Conservation (phyloP, 2,329 filamentous ascomycete genomes). For the Didymella sp. region DNA sequence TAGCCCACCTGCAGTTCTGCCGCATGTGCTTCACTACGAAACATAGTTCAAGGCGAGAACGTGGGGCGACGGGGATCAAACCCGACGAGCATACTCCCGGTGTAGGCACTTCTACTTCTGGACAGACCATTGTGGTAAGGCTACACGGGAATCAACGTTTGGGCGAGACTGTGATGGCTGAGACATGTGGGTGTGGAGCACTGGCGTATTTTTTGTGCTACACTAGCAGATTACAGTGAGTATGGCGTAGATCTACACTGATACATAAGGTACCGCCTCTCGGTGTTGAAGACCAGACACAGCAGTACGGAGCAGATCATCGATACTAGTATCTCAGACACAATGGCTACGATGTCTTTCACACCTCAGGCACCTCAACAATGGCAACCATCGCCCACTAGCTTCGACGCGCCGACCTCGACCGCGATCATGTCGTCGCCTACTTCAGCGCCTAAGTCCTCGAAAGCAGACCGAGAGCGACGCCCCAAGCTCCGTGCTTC, state of each 20-base stretch:
- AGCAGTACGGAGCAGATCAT: conserved; percentile 4
- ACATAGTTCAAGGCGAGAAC: background rate
- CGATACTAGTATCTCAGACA: conserved; percentile 2
- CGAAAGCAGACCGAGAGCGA: conserved; percentile 25
- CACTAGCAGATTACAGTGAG: background rate
- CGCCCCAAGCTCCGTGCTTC: conserved; percentile 45
- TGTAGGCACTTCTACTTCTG: conserved; percentile 10
- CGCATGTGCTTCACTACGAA: background rate
- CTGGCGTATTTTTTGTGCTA: conserved; percentile 7
- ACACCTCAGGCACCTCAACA: conserved; percentile 29
- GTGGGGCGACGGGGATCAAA: conserved; percentile 13
- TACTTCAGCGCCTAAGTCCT: conserved; percentile 31
- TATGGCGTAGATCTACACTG: conserved; percentile 7
- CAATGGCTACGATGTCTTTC: conserved; percentile 33
- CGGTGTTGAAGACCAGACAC: conserved; percentile 5
- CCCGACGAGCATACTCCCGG: conserved; percentile 18
- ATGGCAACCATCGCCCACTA: conserved; percentile 30
- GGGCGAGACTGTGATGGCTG: conserved; percentile 17
- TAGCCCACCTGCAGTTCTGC: conserved; percentile 2
- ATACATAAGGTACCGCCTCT: conserved; percentile 16
- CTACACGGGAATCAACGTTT: conserved; percentile 18
- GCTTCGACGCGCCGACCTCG: conserved; percentile 10
- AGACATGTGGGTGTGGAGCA: conserved; percentile 20
- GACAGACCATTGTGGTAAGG: conserved; percentile 7
- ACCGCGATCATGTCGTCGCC: conserved; percentile 25